A percentile compares a stretch with the other conserved stretches of the same genome.
Conservation (phyloP, 495 filamentous ascomycete genomes). For the Penicillium waksmanii region DNA sequence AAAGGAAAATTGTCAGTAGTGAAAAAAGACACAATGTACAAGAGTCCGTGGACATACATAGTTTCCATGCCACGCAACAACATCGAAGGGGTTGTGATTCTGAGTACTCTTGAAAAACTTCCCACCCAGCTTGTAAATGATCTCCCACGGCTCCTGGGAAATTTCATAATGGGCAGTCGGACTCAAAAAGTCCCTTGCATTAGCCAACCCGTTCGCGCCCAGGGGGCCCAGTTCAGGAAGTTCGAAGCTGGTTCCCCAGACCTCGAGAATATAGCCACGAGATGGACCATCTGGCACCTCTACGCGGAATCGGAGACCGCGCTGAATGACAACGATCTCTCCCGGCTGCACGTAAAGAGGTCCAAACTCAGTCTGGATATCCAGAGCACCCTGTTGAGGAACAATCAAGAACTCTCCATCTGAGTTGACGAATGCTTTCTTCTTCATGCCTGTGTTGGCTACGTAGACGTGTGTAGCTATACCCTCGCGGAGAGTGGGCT, state of each 20-base stretch:
- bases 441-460: constrained; percentile 50
- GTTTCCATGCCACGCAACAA: constrained; percentile 58
- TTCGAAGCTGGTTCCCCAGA: constrained; percentile 52
- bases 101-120: constrained; percentile 53
- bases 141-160: constrained; percentile 45
- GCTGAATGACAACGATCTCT: constrained; percentile 52
- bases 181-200: constrained; percentile 52
- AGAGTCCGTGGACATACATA: constrained; percentile 35
- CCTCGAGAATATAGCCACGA: constrained; percentile 53
- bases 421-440: constrained; percentile 52
- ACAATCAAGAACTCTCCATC: constrained; percentile 55
- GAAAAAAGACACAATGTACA: background rate
- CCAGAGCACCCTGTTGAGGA: constrained; percentile 50
- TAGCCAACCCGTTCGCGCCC: constrained; percentile 55
- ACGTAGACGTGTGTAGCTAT: constrained; percentile 51
- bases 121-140: constrained; percentile 55
- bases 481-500: constrained; percentile 53
- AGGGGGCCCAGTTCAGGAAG: constrained; percentile 55
- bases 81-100: constrained; percentile 55
- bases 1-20: constrained; percentile 9
- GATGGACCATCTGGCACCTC: constrained; percentile 48
- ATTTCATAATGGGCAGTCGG: constrained; percentile 49
- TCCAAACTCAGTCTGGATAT: constrained; percentile 56
- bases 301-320: constrained; percentile 52
- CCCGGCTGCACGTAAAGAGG: constrained; percentile 51